Evolutionary conservation across 352 stramenopile species (phyloP).

Genomic region (Phytophthora citricola): DNA sequence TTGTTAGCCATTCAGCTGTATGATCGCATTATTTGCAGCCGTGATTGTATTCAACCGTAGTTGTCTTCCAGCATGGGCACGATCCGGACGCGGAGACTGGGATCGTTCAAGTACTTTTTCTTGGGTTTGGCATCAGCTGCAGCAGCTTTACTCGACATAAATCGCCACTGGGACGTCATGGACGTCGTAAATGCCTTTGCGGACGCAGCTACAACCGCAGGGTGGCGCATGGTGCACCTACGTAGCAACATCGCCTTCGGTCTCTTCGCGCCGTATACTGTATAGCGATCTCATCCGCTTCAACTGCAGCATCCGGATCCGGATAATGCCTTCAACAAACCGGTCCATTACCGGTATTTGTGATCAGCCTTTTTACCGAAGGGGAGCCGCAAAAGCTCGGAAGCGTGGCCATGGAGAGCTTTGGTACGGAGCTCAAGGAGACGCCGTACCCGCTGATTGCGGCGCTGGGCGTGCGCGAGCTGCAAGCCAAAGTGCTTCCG

Average conservation of each 20-base stretch:
- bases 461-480: slow-evolving; percentile 73
- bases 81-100: slow-evolving; percentile 82
- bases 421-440: slow-evolving; percentile 85
- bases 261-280: slow-evolving; percentile 2
- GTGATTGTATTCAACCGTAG: slow-evolving; percentile 54
- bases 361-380: slow-evolving; percentile 1
- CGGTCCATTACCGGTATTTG: not conserved
- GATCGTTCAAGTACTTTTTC: slow-evolving; percentile 74
- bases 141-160: slow-evolving; percentile 2
- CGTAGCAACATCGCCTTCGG: slow-evolving; percentile 8
- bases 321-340: not conserved
- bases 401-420: slow-evolving; percentile 77
- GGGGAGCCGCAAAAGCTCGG: slow-evolving; percentile 11
- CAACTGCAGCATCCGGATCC: no score
- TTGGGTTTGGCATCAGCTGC: slow-evolving; percentile 25
- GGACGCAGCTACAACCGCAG: not conserved
- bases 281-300: not conserved
- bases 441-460: slow-evolving; percentile 87
- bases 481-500: slow-evolving; percentile 78
- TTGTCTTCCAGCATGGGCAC: slow-evolving; percentile 88
- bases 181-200: not conserved
- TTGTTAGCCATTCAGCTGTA: not conserved
- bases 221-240: slow-evolving; percentile 8
- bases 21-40: not conserved
- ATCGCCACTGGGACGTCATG: slow-evolving; percentile 1